Evolutionary conservation across 768 basidiomycete species (phyloP), one percentile per base, ranked within the genome.

Genomic region (Mycena galericulata): DNA sequence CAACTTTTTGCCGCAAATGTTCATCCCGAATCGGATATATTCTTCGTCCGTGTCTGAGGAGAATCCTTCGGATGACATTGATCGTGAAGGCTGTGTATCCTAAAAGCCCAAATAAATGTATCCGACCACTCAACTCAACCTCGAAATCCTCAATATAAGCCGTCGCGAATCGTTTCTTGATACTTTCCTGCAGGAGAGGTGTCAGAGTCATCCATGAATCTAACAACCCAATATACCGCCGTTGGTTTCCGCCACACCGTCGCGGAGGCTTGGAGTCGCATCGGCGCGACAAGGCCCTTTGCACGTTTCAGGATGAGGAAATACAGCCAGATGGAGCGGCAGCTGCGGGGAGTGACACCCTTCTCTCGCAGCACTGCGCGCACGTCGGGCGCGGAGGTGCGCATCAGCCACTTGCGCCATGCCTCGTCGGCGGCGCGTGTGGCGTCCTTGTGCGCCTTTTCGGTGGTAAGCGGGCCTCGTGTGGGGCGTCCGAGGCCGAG

Each of bases 311-410:
- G 17, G 5, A 43, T 15, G 17, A 17, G 17, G 17, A 43, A n/a
- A 43, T 43, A n/a, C 22, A 56, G 27, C 55, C 55, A 56, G 40
- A 56, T 56, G 26, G 55, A 38, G 26, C 55, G 26, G 20, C 55
- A 56, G 40, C 24, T 56, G 26, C 55, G 55, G 14, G 49, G 49
- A 20, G 40, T 2, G 8, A 56, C 27, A 0, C 40, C 55, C 8
- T 43, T 56, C 26, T 29, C 38, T 4, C 26, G 26, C 3, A 43
- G 14, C 15, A 30, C 11, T 3, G 26, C 5, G 1, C 14, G 55
- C 3, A 4, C 18, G 17, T 40, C 55, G 4, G 6, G 5, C 26
- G 17, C 26, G 5, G 24, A 2, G 4, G 55, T 41, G 18, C 40
- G 38, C 55, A 41, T 43, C 20, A 56, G 40, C 55, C 55, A 56